Conservation (phyloP, 1,284 basidiomycete species). For the Ceratobasidium sp. region DNA sequence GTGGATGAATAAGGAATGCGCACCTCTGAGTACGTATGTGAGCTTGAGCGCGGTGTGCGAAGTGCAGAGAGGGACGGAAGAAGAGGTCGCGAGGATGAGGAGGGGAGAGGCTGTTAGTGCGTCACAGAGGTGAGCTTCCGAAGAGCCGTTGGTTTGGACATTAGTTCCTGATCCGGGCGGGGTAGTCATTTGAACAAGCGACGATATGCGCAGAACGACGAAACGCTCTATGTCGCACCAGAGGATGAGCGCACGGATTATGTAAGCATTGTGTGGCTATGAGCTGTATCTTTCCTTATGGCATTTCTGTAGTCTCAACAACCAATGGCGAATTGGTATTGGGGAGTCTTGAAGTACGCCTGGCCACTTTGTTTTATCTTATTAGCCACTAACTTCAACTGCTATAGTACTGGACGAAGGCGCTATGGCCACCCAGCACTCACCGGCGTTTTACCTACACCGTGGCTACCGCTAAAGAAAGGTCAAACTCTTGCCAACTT, state of each 20-base stretch:
- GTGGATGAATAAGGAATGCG: conserved; percentile 78
- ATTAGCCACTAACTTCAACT: conserved; percentile 41
- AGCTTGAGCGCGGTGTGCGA: conserved; percentile 89
- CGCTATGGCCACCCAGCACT: conserved; percentile 94
- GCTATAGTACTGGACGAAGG: conserved; percentile 81
- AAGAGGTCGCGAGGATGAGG: conserved; percentile 78
- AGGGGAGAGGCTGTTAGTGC: conserved; percentile 86
- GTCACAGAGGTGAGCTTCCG: conserved; percentile 78
- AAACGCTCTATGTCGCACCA: conserved; percentile 93
- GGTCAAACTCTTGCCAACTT: conserved; percentile 73
- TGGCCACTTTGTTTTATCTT: background rate
- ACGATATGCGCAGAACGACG: conserved; percentile 92
- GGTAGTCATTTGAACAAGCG: conserved; percentile 83
- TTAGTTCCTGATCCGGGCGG: conserved; percentile 9
- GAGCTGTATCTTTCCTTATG: background rate
- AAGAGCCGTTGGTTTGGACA: background rate
- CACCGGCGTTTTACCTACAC: conserved; percentile 87
- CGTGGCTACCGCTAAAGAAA: conserved; percentile 91
- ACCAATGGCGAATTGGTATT: conserved; percentile 94
- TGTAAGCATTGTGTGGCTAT: conserved; percentile 62
- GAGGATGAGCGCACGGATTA: conserved; percentile 93
- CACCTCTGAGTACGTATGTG: conserved; percentile 85
- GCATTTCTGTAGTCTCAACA: conserved; percentile 79
- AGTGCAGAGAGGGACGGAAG: conserved; percentile 86
- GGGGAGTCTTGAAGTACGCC: conserved; percentile 85